phyloP scores from a whole-genome alignment of 352 stramenopile genomes.

The Globisporangium barbulae region DNA sequence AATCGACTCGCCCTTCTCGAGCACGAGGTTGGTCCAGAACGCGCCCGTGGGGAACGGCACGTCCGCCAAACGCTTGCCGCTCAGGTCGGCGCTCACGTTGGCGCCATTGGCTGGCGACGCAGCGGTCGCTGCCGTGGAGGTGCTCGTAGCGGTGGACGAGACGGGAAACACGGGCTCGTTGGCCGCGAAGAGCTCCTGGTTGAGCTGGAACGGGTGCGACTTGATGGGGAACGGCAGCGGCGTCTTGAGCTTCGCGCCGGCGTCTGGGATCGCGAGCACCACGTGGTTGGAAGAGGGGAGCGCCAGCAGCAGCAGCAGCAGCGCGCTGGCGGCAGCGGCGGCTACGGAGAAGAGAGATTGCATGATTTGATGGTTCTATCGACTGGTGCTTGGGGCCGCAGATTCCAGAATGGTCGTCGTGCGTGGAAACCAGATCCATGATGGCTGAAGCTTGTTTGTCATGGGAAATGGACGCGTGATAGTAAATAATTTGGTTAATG shows the following conservation, averaged over 20 bases:
- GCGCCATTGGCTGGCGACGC: not conserved
- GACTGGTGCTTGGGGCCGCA: constrained; percentile 9
- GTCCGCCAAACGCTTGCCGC: constrained; percentile 31
- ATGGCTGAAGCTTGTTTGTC: not conserved
- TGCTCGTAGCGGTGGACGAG: not conserved
- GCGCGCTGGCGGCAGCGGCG: not conserved
- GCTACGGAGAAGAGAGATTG: not conserved
- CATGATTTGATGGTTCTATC: constrained; percentile 2
- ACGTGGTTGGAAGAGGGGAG: constrained; percentile 11
- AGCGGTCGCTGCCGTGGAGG: not conserved
- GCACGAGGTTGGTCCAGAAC: constrained; percentile 83
- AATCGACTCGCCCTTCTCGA: constrained; percentile 49
- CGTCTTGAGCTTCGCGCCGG: constrained; percentile 3
- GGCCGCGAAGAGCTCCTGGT: constrained; percentile 43
- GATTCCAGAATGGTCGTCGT: constrained; percentile 9
- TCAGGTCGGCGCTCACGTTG: not conserved
- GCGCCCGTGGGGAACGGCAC: constrained; percentile 74
- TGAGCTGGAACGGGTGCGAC: constrained; percentile 51
- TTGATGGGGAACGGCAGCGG: constrained; percentile 50
- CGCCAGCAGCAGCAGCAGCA: constrained; percentile 8
- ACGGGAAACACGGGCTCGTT: constrained; percentile 22
- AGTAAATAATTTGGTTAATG: too few species aligned
- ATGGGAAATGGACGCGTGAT: too few species aligned
- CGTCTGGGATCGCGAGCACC: constrained; percentile 14
- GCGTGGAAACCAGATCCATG: not conserved